Base-by-base conservation (phyloP, 75 land plant genomes). In the Larix kaempferi region DNA sequence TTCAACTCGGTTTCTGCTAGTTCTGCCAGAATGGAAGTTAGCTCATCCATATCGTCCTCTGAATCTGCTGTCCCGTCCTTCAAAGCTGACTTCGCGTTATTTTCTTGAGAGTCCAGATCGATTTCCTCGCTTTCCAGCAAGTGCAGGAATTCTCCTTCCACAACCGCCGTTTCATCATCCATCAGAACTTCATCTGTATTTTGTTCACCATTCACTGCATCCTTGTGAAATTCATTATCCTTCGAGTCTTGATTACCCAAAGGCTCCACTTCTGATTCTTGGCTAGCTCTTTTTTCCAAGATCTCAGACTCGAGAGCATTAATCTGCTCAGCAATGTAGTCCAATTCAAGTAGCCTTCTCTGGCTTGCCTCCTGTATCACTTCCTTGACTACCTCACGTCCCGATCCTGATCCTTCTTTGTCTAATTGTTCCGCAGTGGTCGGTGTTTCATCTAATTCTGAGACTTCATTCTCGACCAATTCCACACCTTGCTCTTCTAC, bases 131-230 rank as follows among this genome's bases (percentile, higher is more conserved):
- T 76, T 56, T 88, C 93, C 57, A 94, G 88, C 90, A 94, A 75
- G 59, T 88, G 86, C 37, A 96, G 86, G 72, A 96, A 96, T 72
- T 96, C 96, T 57, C 89, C 97, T 59, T 87, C 91, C n/a, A 94
- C 99, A 13, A 82, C 84, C 56, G 92, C 95, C 16, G 74, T 54
- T 62, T 86, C 89, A 57, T 86, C 83, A 0, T 79, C 80, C 19
- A 57, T 56, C 65, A 82, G 74, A 44, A 5, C 35, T 13, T 6
- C 63, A 6, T 2, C 21, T 10, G 61, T n/a, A 19, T 59, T 59
- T n/a, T 59, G 21, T 44, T 39, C 55, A 72, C 55, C 26, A 11
- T 44, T 44, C 55, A 22, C 35, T 17, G 8, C 25, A n/a, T 73
- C 19, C 16, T 73, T 26, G 7, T 6, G 5, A 17, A 15, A 21